Evolutionary conservation across 192 early-diverging fungal species (phyloP).

Genomic region (Radiomyces spectabilis): DNA sequence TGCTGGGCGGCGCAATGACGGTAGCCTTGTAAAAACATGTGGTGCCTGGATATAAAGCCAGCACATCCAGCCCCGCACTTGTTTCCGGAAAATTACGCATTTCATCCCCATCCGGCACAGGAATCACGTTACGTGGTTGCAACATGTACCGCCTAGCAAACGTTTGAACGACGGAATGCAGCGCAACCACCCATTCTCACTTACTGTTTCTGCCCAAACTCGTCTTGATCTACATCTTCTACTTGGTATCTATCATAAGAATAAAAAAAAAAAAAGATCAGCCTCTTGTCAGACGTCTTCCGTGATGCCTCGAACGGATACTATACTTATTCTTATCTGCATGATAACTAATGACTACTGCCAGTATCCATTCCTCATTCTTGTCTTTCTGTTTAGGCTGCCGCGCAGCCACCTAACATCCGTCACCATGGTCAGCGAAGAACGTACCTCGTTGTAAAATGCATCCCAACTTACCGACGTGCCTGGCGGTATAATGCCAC

Average conservation of each 20-base stretch:
- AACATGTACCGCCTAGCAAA: constrained; percentile 36
- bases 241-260: constrained; percentile 38
- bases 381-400: constrained; percentile 43
- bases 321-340: constrained; percentile 41
- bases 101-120: constrained; percentile 35
- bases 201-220: constrained; percentile 38
- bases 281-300: not conserved
- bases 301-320: not conserved
- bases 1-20: constrained; percentile 37
- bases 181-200: not conserved
- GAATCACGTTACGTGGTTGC: constrained; percentile 37
- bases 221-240: constrained; percentile 49
- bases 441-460: not conserved
- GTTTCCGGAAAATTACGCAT: constrained; percentile 26
- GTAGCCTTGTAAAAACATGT: constrained; percentile 52
- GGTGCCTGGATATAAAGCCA: constrained; percentile 47
- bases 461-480: not conserved
- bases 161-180: not conserved
- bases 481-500: constrained; percentile 1
- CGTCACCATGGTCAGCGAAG: not conserved
- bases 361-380: constrained; percentile 49
- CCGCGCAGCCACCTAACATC: constrained; percentile 38
- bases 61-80: constrained; percentile 29
- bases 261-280: not conserved
- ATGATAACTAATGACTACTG: constrained; percentile 34